Evolutionary conservation across 352 stramenopile genomes (phyloP).

Genomic region (Pythium aristosporum): DNA sequence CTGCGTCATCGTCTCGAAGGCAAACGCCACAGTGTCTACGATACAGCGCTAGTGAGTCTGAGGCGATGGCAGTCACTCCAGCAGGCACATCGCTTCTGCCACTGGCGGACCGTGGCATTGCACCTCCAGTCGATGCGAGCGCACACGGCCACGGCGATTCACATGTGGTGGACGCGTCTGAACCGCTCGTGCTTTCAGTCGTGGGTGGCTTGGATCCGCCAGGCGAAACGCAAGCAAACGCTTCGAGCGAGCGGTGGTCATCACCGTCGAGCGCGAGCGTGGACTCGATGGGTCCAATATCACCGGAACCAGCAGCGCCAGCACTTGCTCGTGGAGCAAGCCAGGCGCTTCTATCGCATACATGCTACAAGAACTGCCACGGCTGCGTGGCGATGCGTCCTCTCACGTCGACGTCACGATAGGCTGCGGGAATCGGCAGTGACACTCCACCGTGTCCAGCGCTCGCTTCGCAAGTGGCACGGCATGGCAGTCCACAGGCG

Average conservation of each 20-base stretch:
- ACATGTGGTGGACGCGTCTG: conserved; percentile 7
- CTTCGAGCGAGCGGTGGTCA: not conserved
- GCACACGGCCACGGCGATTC: conserved; percentile 9
- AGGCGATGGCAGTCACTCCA: not conserved
- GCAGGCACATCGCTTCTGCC: not conserved
- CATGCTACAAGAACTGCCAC: not conserved
- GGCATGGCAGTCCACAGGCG: not conserved
- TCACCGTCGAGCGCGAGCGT: conserved; percentile 1
- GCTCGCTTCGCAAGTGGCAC: conserved; percentile 17
- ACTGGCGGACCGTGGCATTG: not conserved
- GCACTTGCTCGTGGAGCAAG: not conserved
- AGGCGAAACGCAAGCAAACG: not conserved
- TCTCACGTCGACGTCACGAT: not conserved
- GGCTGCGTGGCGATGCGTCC: not conserved
- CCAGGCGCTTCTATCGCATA: not conserved
- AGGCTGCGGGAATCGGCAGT: conserved; percentile 1
- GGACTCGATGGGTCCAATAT: conserved; percentile 3
- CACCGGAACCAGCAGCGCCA: not conserved
- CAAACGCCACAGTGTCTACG: not conserved
- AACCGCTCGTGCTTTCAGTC: not conserved
- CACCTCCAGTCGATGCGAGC: conserved; percentile 13
- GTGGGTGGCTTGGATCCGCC: conserved; percentile 6
- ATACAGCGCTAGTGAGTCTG: conserved; percentile 1
- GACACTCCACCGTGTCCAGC: conserved; percentile 7
- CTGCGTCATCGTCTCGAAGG: not conserved